These are phyloP conservation scores for Viola odorata DNA, from an alignment of 345 rosid species.

Conservation along the genomic window DNA sequence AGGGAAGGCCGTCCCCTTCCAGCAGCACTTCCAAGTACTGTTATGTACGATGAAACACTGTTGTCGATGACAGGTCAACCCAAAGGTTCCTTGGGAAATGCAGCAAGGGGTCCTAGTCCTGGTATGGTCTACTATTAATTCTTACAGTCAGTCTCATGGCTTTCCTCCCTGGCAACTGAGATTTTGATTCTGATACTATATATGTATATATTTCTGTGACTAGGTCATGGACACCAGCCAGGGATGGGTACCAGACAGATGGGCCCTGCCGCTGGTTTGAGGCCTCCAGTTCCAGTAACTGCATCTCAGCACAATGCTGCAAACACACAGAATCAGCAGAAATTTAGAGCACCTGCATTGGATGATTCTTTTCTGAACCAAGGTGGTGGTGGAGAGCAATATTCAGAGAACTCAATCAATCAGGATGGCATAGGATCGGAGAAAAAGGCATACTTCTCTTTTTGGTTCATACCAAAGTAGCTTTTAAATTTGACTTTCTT, in stretches of 20 bases:
- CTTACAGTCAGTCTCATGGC: constrained; percentile 10
- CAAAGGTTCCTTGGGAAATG: constrained; percentile 53
- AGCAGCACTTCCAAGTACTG: constrained; percentile 60
- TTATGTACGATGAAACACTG: constrained; percentile 80
- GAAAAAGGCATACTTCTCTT: constrained; percentile 42
- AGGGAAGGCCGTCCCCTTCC: constrained; percentile 97
- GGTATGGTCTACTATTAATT: constrained; percentile 42
- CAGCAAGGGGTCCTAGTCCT: constrained; percentile 67
- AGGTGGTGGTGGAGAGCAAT: constrained; percentile 35
- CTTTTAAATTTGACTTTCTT: background rate
- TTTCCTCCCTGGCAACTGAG: constrained; percentile 17
- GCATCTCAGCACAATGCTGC: constrained; percentile 39
- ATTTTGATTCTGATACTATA: constrained; percentile 14
- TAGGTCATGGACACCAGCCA: constrained; percentile 71
- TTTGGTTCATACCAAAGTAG: background rate
- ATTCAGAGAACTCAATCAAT: constrained; percentile 34
- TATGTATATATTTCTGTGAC: background rate
- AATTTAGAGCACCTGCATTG: constrained; percentile 36
- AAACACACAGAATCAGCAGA: constrained; percentile 43
- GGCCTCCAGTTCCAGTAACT: constrained; percentile 57
- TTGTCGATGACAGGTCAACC: constrained; percentile 81
- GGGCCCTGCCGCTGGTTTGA: constrained; percentile 50
- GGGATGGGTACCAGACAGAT: constrained; percentile 48
- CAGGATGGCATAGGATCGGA: constrained; percentile 44
- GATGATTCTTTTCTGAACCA: constrained; percentile 61